Evolutionary conservation across 202 grass and related monocot genomes (phyloP), one percentile per base, ranked within the genome.

Genomic region (Setaria viridis): DNA sequence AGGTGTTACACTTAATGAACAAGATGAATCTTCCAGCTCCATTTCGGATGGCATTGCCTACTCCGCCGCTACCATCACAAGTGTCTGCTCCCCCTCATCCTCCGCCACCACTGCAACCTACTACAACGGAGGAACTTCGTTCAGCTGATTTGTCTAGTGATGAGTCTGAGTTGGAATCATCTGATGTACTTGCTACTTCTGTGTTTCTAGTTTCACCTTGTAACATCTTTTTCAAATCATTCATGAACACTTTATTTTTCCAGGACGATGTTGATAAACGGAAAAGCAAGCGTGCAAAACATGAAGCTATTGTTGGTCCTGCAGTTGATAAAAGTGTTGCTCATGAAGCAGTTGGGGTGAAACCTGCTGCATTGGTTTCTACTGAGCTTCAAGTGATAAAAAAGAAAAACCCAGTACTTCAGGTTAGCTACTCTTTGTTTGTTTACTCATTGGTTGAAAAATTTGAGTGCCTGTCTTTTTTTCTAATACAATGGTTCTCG

Each of bases 1-100:
- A 98, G 96, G 96, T 98, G 19, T 86, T 95, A 76, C 96, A 98
- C 89, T 92, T 98, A 82, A 98, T 98, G 96, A 98, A 98, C 82
- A 98, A 98, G 70, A 95, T 98, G 96, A 94, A 95, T 62, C 86
- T 98, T 84, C 96, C 96, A 69, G 93, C 96, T 72, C 96, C 96
- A 80, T 99, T 99, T 94, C 86, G 93, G 25, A 95, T 93, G 91
- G 95, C 91, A 80, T 88, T 98, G 76, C 95, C 93, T 48, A 98
- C 91, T 39, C 95, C 95, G 79, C 95, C 95, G 8, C 76, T 98
- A 63, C 90, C 90, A 11, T 92, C 84, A 42, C 87, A 87, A 85
- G 85, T 87, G 47, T 85, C 86, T 67, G 88, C 88, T 71, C 86
- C 89, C 80, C 71, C 87, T 39, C 79, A 70, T 59, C 87, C 88